These are phyloP conservation scores for Cucurbita pepo DNA, from an alignment of 306 rosid species.

Conservation along the genomic window DNA sequence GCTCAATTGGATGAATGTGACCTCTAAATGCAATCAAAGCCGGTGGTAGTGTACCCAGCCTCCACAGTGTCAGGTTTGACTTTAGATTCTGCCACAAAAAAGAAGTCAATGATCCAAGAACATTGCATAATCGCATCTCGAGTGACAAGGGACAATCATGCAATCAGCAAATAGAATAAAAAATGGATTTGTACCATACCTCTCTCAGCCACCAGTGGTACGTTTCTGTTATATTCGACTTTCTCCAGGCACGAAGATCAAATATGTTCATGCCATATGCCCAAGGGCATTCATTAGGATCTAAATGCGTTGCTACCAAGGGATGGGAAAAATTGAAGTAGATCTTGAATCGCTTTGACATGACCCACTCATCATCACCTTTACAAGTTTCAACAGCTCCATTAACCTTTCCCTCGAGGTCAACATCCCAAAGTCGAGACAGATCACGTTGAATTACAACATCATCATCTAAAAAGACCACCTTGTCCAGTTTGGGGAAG, in stretches of 20 bases:
- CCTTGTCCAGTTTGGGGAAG: conserved; percentile 84
- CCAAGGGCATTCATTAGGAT: conserved; percentile 95
- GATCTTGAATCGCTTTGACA: conserved; percentile 77
- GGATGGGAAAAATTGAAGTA: conserved; percentile 96
- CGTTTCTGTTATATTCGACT: conserved; percentile 56
- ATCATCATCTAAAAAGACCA: conserved; percentile 85
- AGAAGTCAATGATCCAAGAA: conserved; percentile 6
- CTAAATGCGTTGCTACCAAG: conserved; percentile 42
- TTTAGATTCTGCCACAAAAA: conserved; percentile 56
- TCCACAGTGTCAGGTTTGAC: conserved; percentile 78
- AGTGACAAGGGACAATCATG: neutral
- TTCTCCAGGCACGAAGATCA: conserved; percentile 76
- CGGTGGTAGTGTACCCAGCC: conserved; percentile 92
- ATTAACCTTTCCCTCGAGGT: conserved; percentile 74
- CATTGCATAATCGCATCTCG: neutral
- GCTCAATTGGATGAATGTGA: conserved; percentile 71
- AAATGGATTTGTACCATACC: conserved; percentile 26
- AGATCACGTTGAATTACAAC: conserved; percentile 79
- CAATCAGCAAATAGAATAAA: neutral
- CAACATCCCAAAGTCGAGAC: conserved; percentile 81
- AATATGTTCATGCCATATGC: conserved; percentile 95
- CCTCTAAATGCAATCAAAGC: conserved; percentile 92
- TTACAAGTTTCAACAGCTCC: conserved; percentile 98
- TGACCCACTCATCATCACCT: conserved; percentile 92
- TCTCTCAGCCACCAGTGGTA: conserved; percentile 88